Base-by-base conservation (phyloP, 2,329 filamentous ascomycete species). In the Colletotrichum liriopes region DNA sequence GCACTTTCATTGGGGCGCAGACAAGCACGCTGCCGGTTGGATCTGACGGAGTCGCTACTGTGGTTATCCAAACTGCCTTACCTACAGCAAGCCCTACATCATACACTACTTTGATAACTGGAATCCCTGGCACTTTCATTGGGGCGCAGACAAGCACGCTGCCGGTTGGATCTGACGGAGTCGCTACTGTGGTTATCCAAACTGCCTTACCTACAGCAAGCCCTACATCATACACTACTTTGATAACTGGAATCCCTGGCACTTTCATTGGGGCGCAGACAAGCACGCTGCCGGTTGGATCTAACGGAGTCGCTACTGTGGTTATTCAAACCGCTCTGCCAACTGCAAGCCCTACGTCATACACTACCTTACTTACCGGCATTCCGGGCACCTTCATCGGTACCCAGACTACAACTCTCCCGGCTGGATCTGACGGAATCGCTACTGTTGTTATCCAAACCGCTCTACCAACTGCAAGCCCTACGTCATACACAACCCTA, bases 151-250 rank as follows among this genome's bases (percentile, higher is more conserved):
- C 35, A 0, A 49, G 59, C 5, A 69, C 66, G 0, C 7, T 69
- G 14, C 66, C 66, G 1, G 66, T 41, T 6, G 66, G 66, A 20
- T 8, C 32, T 1, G 39, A 67, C 18, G 65, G 65, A 7, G 14
- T 62, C 39, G 65, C 56, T 12, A 67, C 65, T 2, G 56, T 67
- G 7, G n/a, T 67, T 8, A 23, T 67, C 20, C 56, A 67, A 32
- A 62, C 47, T 3, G 65, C 65, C 11, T 18, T 62, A 9, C 65
- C 58, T 7, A 47, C 65, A 9, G 47, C 47, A 8, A 43, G 32
- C 45, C 32, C 54, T 14, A 20, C 23, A 11, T 56, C 62, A 2
- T 65, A 65, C 26, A 65, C 62, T 1, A 65, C 62, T 1, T 5
- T 65, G 2, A 14, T 56, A 16, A 45, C 37, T 29, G 62, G 62